A percentile compares a stretch with the other conserved stretches of the same genome.
phyloP scores from a whole-genome alignment of 768 basidiomycete genomes.

The Gloeophyllum trabeum region DNA sequence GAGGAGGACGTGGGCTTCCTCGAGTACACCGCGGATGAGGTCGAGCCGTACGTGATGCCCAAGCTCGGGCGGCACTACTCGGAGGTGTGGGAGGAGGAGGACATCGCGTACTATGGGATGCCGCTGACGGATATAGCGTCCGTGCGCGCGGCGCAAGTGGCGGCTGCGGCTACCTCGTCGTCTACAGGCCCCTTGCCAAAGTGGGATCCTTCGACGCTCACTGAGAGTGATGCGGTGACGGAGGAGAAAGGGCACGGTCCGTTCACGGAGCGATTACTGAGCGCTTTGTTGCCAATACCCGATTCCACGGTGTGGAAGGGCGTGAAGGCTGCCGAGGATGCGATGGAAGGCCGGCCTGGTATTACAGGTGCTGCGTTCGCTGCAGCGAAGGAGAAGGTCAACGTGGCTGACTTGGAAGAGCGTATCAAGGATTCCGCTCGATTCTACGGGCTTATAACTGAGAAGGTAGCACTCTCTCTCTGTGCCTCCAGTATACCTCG shows the following conservation, averaged over 20 bases:
- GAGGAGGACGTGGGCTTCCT: slow-evolving; percentile 96
- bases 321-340: slow-evolving; percentile 75
- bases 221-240: slow-evolving; percentile 53
- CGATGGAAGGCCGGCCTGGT: slow-evolving; percentile 74
- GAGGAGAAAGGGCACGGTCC: slow-evolving; percentile 83
- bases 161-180: slow-evolving; percentile 20
- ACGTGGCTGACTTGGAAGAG: slow-evolving; percentile 70
- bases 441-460: slow-evolving; percentile 59
- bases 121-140: slow-evolving; percentile 30
- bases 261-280: slow-evolving; percentile 75
- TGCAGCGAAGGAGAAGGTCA: slow-evolving; percentile 66
- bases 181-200: slow-evolving; percentile 47
- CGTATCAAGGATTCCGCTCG: slow-evolving; percentile 68
- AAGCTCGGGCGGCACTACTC: slow-evolving; percentile 81
- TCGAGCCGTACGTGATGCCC: slow-evolving; percentile 80
- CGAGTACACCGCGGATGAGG: slow-evolving; percentile 82
- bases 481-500: slow-evolving; percentile 1
- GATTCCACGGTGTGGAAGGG: slow-evolving; percentile 56
- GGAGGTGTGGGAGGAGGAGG: slow-evolving; percentile 91
- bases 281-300: slow-evolving; percentile 62
- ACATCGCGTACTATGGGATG: slow-evolving; percentile 39
- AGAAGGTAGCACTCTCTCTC: slow-evolving; percentile 42
- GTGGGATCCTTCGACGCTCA: slow-evolving; percentile 78
- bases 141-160: slow-evolving; percentile 21
- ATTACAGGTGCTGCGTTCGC: slow-evolving; percentile 58